Evolutionary conservation across 2,329 filamentous ascomycete species (phyloP).

Genomic region (Colletotrichum cordylinicola): DNA sequence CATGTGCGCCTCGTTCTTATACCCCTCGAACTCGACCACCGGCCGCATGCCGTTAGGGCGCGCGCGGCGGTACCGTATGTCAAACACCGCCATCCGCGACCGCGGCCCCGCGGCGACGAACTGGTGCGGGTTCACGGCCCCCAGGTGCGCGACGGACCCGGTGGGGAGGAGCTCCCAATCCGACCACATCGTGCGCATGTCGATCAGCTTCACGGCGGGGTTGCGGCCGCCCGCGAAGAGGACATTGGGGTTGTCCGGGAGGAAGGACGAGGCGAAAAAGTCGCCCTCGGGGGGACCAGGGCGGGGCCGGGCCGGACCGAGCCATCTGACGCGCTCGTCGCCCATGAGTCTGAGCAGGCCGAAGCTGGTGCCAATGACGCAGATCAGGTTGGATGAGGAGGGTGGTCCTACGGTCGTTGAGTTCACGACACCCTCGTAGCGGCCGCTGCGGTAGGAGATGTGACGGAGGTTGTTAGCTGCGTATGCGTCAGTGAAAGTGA

Average conservation of each 20-base stretch:
- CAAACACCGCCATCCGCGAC: conserved; percentile 60
- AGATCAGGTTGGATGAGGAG: conserved; percentile 41
- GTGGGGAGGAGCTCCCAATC: conserved; percentile 39
- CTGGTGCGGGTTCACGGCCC: conserved; percentile 52
- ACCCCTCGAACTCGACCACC: conserved; percentile 53
- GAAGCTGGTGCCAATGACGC: conserved; percentile 52
- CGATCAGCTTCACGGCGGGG: conserved; percentile 50
- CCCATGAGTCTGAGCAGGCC: conserved; percentile 48
- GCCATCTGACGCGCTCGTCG: conserved; percentile 37
- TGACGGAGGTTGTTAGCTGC: conserved; percentile 37
- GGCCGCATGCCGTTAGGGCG: conserved; percentile 34
- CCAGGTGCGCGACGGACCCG: conserved; percentile 55
- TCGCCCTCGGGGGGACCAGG: conserved; percentile 31
- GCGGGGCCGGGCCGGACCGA: conserved; percentile 32
- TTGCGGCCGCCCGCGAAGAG: conserved; percentile 58
- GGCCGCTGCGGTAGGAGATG: conserved; percentile 32
- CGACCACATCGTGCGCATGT: conserved; percentile 44
- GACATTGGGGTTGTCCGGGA: conserved; percentile 46
- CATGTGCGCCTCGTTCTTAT: conserved; percentile 54
- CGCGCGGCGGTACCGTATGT: conserved; percentile 51
- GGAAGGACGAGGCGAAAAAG: conserved; percentile 56
- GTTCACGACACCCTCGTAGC: conserved; percentile 39
- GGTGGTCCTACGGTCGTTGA: conserved; percentile 47
- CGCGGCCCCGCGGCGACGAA: conserved; percentile 59
- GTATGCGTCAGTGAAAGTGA: background rate